Conservation (phyloP, 23 red algal genomes). For the Gracilaria domingensis region DNA sequence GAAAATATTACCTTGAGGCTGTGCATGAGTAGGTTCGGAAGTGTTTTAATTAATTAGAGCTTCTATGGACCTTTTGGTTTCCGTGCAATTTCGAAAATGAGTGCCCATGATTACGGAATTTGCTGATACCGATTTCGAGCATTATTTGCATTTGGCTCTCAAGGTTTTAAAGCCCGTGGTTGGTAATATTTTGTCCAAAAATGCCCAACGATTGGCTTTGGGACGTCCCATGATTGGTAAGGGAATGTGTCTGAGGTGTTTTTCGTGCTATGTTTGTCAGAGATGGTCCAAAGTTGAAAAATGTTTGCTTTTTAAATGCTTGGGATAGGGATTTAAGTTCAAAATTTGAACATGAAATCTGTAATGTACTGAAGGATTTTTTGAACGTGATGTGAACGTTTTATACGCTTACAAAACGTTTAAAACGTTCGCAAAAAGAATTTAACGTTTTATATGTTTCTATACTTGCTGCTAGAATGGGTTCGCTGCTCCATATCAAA, state of each 20-base stretch:
- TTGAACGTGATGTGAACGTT: background rate
- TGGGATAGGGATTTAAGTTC: background rate
- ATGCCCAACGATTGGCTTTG: background rate
- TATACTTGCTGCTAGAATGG: too few species aligned
- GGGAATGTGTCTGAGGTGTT: background rate
- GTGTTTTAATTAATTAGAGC: background rate
- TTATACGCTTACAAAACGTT: background rate
- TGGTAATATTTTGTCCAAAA: background rate
- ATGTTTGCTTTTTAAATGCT: background rate
- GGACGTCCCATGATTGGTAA: background rate
- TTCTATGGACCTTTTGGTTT: background rate
- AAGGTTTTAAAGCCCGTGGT: background rate
- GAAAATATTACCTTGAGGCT: background rate
- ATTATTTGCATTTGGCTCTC: background rate
- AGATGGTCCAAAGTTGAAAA: background rate
- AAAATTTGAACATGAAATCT: conserved; percentile 4
- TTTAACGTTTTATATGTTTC: conserved; percentile 7
- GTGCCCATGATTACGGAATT: background rate
- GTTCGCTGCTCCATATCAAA: too few species aligned
- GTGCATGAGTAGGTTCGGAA: background rate
- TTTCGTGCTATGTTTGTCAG: background rate
- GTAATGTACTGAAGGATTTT: background rate
- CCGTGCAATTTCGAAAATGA: background rate
- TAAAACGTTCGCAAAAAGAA: conserved; percentile 2
- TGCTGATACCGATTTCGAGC: background rate